phyloP scores from a whole-genome alignment of 495 filamentous ascomycete genomes.

The Penicillium egyptiacum region DNA sequence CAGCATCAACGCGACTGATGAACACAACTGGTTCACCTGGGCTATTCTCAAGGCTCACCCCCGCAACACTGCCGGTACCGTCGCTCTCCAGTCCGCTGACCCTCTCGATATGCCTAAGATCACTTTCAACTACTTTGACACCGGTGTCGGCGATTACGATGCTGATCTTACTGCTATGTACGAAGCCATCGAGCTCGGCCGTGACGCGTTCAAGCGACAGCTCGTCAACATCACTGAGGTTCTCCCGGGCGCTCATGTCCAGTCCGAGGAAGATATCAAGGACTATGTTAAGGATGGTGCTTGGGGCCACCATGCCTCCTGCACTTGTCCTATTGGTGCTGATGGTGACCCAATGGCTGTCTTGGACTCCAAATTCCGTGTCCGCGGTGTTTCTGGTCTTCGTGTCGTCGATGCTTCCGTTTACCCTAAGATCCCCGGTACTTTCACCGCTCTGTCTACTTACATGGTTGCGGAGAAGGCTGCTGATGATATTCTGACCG shows the following conservation, averaged over 20 bases:
- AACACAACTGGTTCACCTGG: conserved; percentile 47
- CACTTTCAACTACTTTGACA: conserved; percentile 57
- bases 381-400: conserved; percentile 53
- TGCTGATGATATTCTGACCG: conserved; percentile 38
- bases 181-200: conserved; percentile 46
- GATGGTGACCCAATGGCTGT: conserved; percentile 59
- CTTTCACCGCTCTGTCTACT: conserved; percentile 56
- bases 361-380: conserved; percentile 57
- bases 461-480: conserved; percentile 66
- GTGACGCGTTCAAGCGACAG: conserved; percentile 39
- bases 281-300: conserved; percentile 51
- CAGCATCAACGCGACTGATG: conserved; percentile 27
- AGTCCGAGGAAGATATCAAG: conserved; percentile 42
- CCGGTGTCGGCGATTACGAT: conserved; percentile 35
- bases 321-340: conserved; percentile 56
- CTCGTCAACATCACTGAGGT: conserved; percentile 39
- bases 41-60: conserved; percentile 54
- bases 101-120: conserved; percentile 56
- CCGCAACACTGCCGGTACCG: conserved; percentile 52
- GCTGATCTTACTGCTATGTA: conserved; percentile 48
- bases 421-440: conserved; percentile 58
- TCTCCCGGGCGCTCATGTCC: conserved; percentile 43
- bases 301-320: conserved; percentile 62
- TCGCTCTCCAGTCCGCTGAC: conserved; percentile 48
- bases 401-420: conserved; percentile 64